These are phyloP conservation scores for Scutellaria galericulata DNA, from an alignment of 257 asterid genomes.

Conservation along the genomic window DNA sequence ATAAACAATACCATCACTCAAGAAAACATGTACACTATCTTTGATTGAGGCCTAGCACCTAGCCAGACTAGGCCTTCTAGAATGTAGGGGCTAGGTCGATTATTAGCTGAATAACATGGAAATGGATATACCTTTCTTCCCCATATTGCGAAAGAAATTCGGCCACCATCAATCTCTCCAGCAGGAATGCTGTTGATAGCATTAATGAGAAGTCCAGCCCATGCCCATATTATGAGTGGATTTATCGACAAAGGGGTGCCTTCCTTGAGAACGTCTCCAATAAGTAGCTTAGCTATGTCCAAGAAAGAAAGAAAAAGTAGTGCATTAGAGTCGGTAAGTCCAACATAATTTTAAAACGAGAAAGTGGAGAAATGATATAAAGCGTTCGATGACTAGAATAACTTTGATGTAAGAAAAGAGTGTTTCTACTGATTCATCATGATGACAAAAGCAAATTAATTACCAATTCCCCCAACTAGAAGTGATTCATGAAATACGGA, in stretches of 20 bases:
- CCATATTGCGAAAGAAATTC: constrained; percentile 86
- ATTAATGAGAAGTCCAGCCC: constrained; percentile 94
- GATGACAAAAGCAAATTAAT: constrained; percentile 21
- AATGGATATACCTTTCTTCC: constrained; percentile 85
- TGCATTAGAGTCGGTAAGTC: constrained; percentile 4
- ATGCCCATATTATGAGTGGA: constrained; percentile 90
- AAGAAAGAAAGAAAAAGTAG: constrained; percentile 23
- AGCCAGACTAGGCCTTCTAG: background rate
- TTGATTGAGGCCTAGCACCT: background rate
- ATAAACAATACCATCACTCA: background rate
- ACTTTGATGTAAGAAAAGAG: background rate
- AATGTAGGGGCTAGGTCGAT: background rate
- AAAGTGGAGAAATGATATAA: background rate
- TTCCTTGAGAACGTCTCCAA: constrained; percentile 89
- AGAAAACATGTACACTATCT: background rate
- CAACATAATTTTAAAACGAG: background rate
- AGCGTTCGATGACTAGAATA: background rate
- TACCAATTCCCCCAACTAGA: constrained; percentile 93
- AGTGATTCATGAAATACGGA: constrained; percentile 90
- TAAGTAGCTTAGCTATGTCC: constrained; percentile 81
- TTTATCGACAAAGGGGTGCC: constrained; percentile 80
- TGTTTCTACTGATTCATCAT: constrained; percentile 9
- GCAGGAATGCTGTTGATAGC: constrained; percentile 97
- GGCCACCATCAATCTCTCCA: constrained; percentile 96
- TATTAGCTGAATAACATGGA: constrained; percentile 6